Base-by-base conservation (phyloP, 116 monocot genomes). In the Trichopus zeylanicus region DNA sequence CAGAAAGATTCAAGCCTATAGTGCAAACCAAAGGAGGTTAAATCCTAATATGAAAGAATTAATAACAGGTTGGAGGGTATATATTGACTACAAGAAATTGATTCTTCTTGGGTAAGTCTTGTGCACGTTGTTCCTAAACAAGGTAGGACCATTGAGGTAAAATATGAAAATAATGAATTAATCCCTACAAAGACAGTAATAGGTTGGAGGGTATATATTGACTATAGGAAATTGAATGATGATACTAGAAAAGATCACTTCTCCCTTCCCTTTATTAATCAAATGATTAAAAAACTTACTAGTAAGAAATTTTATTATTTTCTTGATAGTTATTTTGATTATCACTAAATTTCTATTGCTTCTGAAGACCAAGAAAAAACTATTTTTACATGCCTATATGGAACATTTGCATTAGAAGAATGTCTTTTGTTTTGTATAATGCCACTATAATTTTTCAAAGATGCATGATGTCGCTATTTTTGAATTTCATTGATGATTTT, bases 261-360 rank as follows among this genome's bases (percentile, higher is more conserved):
- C 53, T 21, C 32, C 16, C 31, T 64, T 8, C 30, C 64, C 24
- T 64, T 64, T 15, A 31, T 64, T 32, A 51, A 64, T 34, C 64
- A 51, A 18, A 34, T 64, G 15, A 7, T 64, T 7, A 31, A 64
- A 10, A 30, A 32, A 49, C 52, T 64, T 46, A 11, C 46, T 13
- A 26, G 46, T 25, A 20, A 46, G n/a, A n/a, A n/a, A n/a, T n/a
- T n/a, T 7, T 6, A 24, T 22, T 26, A 55, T n/a, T n/a, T n/a
- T n/a, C n/a, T n/a, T n/a, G n/a, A n/a, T n/a, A n/a, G n/a, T n/a
- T n/a, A n/a, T n/a, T n/a, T n/a, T n/a, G n/a, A n/a, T n/a, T n/a
- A n/a, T n/a, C n/a, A n/a, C n/a, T n/a, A n/a, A n/a, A n/a, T n/a
- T n/a, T n/a, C n/a, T n/a, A n/a, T n/a, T n/a, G n/a, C n/a, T n/a